phyloP scores from a whole-genome alignment of 2,329 filamentous ascomycete genomes.

The Fusarium tuaranense region DNA sequence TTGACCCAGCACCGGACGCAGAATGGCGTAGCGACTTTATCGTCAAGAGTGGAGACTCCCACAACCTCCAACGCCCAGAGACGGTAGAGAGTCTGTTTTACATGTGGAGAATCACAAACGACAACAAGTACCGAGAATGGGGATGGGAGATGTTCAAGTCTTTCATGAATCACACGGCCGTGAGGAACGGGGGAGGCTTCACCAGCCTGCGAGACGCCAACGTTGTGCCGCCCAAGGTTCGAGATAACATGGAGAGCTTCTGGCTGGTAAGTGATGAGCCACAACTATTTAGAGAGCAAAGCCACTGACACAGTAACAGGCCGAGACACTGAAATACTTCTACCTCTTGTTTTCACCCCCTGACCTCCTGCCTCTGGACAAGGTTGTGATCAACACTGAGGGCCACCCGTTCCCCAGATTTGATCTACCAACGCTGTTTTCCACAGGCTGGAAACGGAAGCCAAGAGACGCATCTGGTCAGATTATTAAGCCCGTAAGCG shows the following conservation, averaged over 20 bases:
- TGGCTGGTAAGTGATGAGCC: conserved; percentile 78
- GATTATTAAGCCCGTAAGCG: conserved; percentile 44
- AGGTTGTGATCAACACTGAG: conserved; percentile 95
- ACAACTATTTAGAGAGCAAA: not conserved
- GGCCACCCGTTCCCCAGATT: conserved; percentile 92
- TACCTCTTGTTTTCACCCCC: conserved; percentile 92
- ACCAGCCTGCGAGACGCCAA: conserved; percentile 84
- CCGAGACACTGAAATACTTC: conserved; percentile 97
- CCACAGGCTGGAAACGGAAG: conserved; percentile 84
- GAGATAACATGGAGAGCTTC: conserved; percentile 99
- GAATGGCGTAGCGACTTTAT: conserved; percentile 82
- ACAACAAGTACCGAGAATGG: conserved; percentile 91
- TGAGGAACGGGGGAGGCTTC: conserved; percentile 83
- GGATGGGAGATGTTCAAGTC: conserved; percentile 98
- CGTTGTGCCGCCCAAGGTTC: conserved; percentile 72
- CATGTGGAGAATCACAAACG: conserved; percentile 98
- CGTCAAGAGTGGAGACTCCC: conserved; percentile 84
- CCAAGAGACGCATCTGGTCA: conserved; percentile 63
- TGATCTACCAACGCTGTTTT: conserved; percentile 80
- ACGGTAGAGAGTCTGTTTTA: conserved; percentile 97
- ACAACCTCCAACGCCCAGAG: conserved; percentile 95
- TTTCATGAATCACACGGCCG: conserved; percentile 87
- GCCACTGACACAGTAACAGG: conserved; percentile 60
- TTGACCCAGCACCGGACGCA: conserved; percentile 65
- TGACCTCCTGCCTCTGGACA: conserved; percentile 85